Conservation (phyloP, 164 flowering plant species). For the Vitis cinerea region DNA sequence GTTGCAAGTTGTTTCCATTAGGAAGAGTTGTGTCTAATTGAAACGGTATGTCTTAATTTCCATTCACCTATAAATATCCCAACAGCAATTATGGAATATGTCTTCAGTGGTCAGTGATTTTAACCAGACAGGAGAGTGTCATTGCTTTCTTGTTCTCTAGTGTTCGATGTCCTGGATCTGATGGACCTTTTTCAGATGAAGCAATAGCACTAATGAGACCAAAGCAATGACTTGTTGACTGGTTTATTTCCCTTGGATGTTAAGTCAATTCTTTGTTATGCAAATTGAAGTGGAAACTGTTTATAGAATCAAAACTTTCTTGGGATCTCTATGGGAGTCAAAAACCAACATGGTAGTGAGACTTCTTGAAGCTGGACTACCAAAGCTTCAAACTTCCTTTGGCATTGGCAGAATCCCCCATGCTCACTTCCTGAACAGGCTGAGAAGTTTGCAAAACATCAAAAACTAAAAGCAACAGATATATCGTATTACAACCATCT, state of each 20-base stretch:
- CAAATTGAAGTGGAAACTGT: conserved; percentile 96
- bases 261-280: background rate
- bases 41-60: too few relatives aligned
- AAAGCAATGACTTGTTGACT: conserved; percentile 23
- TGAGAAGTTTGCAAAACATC: conserved; percentile 76
- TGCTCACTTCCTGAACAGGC: conserved; percentile 71
- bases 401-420: conserved; percentile 82
- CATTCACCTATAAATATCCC: too few relatives aligned
- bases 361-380: conserved; percentile 90
- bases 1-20: too few relatives aligned
- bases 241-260: background rate
- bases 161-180: conserved; percentile 95
- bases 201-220: conserved; percentile 96
- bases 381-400: conserved; percentile 76
- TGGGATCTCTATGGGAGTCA: conserved; percentile 94
- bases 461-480: conserved; percentile 68
- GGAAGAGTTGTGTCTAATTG: too few relatives aligned
- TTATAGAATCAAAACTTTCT: conserved; percentile 91
- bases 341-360: conserved; percentile 64
- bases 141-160: conserved; percentile 94
- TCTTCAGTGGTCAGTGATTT: conserved; percentile 94
- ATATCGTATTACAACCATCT: background rate
- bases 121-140: conserved; percentile 84
- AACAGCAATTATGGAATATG: conserved; percentile 86
- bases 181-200: conserved; percentile 86